Evolutionary conservation across 768 basidiomycete genomes (phyloP), one percentile per base, ranked within the genome.

Genomic region (Ephemerocybe angulata): DNA sequence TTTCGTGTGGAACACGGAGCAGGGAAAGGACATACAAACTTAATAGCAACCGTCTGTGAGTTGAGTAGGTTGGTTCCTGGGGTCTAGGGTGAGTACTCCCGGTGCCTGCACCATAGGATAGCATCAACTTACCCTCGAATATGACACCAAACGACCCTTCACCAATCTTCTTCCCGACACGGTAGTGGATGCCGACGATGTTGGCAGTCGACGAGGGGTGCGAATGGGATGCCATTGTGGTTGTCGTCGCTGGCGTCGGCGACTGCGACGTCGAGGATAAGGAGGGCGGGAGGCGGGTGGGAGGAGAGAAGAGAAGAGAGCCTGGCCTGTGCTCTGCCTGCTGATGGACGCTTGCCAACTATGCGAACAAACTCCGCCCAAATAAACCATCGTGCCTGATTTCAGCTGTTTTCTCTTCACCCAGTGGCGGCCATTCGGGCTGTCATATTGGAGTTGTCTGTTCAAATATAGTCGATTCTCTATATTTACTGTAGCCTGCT

Each of bases 121-220:
- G n/a, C n/a, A n/a, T 55, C 31, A 35, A 29, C 30, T 47, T 55
- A 87, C 90, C 90, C 76, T 91, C 90, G 61, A 88, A 93, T 71
- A 91, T 92, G 78, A 98, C 94, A 60, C 97, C 97, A 70, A 99
- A 99, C 6, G 88, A 91, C 59, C 97, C 97, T 72, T 99, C 97
- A 59, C 97, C 97, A 72, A 99, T 98, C 84, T 98, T 98, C 82
- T 90, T 91, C 63, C 96, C 96, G 21, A 98, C 95, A 54, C 92
- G 86, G 76, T 96, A 98, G 76, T 98, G 94, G n/a, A 90, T 85
- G 51, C 96, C 93, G 64, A 97, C 93, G 67, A 96, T 76, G 72
- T 89, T 88, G 57, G 86, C 79, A 40, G 82, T 82, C 3, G 84
- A 81, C 42, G 81, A 78, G 2, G 83, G 74, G 61, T 83, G 80